Evolutionary conservation across 1,139 yeast species (phyloP).

Genomic region (Suhomyces yuchorum): DNA sequence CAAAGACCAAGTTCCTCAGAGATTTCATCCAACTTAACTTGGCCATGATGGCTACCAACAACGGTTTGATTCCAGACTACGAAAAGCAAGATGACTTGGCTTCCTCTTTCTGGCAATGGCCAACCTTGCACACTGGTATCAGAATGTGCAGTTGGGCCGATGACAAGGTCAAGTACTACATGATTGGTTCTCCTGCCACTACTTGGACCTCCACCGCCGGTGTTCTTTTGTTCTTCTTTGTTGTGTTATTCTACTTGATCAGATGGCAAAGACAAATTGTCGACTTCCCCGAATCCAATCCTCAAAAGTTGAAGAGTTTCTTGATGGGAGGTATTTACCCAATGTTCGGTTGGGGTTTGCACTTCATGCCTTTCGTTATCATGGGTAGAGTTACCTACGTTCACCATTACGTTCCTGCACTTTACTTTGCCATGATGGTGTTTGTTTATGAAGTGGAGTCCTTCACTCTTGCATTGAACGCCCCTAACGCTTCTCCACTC

Average conservation of each 20-base stretch:
- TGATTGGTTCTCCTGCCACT: conserved; percentile 91
- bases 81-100: conserved; percentile 93
- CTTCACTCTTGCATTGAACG: conserved; percentile 48
- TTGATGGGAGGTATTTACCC: conserved; percentile 88
- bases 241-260: conserved; percentile 60
- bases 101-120: conserved; percentile 98
- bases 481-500: conserved; percentile 25
- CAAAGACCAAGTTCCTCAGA: conserved; percentile 79
- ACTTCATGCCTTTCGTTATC: conserved; percentile 83
- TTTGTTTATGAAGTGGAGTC: conserved; percentile 75
- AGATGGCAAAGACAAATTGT: conserved; percentile 93
- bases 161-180: conserved; percentile 76
- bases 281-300: conserved; percentile 56
- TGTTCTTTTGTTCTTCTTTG: conserved; percentile 58
- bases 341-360: conserved; percentile 93
- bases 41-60: conserved; percentile 99
- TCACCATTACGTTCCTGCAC: conserved; percentile 95
- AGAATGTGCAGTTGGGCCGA: conserved; percentile 96
- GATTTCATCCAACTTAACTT: conserved; percentile 91
- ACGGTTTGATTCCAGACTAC: conserved; percentile 88
- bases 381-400: conserved; percentile 98
- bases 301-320: conserved; percentile 36
- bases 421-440: conserved; percentile 89
- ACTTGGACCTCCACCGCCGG: conserved; percentile 89
- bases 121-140: conserved; percentile 85